Percentiles rank a stretch among this genome's conserved stretches.
These are phyloP conservation scores for Tylopilus cervinicoccineus DNA, from an alignment of 768 basidiomycete species.

Conservation along the genomic window DNA sequence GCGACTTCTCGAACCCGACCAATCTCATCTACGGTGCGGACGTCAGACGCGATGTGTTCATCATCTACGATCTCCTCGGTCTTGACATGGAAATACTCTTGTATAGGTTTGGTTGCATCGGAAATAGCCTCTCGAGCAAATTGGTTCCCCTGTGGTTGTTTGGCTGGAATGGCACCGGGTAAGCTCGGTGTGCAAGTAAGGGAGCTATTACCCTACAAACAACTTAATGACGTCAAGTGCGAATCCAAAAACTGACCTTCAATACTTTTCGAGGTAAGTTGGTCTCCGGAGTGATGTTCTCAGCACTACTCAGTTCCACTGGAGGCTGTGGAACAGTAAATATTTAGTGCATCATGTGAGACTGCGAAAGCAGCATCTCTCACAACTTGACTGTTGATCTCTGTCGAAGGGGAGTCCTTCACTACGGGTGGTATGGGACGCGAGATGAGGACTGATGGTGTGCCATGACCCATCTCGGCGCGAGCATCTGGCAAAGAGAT, in stretches of 20 bases:
- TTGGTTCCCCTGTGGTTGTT: conserved; percentile 31
- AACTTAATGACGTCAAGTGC: background rate
- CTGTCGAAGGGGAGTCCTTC: background rate
- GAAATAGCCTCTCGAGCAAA: conserved; percentile 9
- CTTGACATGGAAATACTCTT: conserved; percentile 1
- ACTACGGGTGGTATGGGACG: background rate
- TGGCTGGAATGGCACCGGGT: conserved; percentile 16
- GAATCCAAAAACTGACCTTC: conserved; percentile 15
- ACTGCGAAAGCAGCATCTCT: background rate
- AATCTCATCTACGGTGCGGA: background rate
- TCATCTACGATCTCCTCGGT: background rate
- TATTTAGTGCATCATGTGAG: background rate
- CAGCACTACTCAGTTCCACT: background rate
- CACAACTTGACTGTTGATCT: conserved; percentile 4
- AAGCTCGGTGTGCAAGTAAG: background rate
- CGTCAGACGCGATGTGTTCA: background rate
- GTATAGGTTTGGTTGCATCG: background rate
- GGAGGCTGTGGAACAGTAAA: conserved; percentile 1
- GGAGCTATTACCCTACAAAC: conserved; percentile 5
- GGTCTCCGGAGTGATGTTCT: background rate
- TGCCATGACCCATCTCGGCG: background rate
- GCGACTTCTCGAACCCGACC: background rate
- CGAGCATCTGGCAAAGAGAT: background rate
- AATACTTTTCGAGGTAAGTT: background rate
- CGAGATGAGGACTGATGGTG: background rate